A percentile compares a stretch with the other conserved stretches of the same genome.
These are phyloP conservation scores for Imleria badia DNA, from an alignment of 768 basidiomycete genomes.

Conservation along the genomic window DNA sequence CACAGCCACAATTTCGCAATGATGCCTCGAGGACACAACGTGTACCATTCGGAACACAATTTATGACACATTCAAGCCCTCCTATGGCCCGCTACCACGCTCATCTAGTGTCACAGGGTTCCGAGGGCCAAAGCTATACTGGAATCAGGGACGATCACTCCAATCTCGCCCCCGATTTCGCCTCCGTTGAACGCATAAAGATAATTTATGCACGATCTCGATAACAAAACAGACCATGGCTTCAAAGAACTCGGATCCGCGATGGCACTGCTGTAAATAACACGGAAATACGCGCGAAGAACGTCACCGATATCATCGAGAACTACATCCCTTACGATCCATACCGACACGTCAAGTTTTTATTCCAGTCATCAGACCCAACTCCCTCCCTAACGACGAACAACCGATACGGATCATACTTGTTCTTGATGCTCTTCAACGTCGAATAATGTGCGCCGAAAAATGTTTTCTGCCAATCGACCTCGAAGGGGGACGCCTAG, in stretches of 20 bases:
- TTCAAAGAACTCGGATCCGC: not conserved
- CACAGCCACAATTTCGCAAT: constrained; percentile 17
- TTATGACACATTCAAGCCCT: not conserved
- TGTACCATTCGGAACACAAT: constrained; percentile 1
- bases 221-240: not conserved
- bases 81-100: not conserved
- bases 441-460: constrained; percentile 45
- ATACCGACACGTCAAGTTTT: constrained; percentile 21
- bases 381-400: constrained; percentile 50
- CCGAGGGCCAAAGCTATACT: not conserved
- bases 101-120: not conserved
- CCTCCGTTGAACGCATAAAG: not conserved
- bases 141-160: not conserved
- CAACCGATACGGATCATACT: constrained; percentile 44
- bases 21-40: constrained; percentile 26
- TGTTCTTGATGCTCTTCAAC: constrained; percentile 42
- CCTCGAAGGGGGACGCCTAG: constrained; percentile 45
- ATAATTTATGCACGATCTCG: not conserved
- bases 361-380: constrained; percentile 51
- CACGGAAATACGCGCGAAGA: not conserved
- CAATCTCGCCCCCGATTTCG: not conserved
- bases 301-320: too few species aligned
- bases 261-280: not conserved
- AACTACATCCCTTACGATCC: not conserved
- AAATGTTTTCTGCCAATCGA: constrained; percentile 42